Base-by-base conservation (phyloP, 345 rosid species). In the Gossypium bickii region DNA sequence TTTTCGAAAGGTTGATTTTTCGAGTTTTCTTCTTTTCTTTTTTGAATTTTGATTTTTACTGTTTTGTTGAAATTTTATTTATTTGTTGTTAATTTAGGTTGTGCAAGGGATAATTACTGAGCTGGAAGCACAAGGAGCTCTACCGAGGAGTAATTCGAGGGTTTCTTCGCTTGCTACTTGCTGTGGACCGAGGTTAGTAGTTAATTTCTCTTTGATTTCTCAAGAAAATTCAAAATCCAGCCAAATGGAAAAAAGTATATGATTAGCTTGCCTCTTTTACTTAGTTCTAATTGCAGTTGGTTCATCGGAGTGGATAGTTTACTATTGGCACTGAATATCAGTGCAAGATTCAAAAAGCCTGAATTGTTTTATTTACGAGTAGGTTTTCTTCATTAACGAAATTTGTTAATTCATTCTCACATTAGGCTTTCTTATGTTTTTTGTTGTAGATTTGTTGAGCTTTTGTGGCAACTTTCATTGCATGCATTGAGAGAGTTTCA, bases 401-500 rank as follows among this genome's bases (percentile, higher is more conserved):
- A 24, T 12, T 24, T 59, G 16, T 59, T 58, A 59, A 24, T 59
- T 10, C 17, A 0, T 59, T 16, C 3, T 59, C 38, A 25, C 38
- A 12, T 11, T 59, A 24, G 38, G 17, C 2, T 59, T 57, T 59
- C 63, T 4, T 59, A 24, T 59, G 38, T 59, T 24, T 59, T 59
- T 24, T 7, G 38, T 59, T 59, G 38, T 59, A 59, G 63, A 59
- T 59, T 59, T 59, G 63, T 95, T 62, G 99, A 95, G 77, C 97
- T 95, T 72, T 80, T 94, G 60, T 94, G 98, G 98, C 98, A 94
- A 84, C 98, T 94, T 80, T 94, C 98, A 62, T 79, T 95, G 87
- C 99, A 95, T 88, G 99, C 99, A 7, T 65, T 95, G 74, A 83
- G 96, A 63, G 99, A 95, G 85, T 98, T 93, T 81, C 98, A 95